Evolutionary conservation across 306 rosid species (phyloP).

Genomic region (Carpinus fangiana): DNA sequence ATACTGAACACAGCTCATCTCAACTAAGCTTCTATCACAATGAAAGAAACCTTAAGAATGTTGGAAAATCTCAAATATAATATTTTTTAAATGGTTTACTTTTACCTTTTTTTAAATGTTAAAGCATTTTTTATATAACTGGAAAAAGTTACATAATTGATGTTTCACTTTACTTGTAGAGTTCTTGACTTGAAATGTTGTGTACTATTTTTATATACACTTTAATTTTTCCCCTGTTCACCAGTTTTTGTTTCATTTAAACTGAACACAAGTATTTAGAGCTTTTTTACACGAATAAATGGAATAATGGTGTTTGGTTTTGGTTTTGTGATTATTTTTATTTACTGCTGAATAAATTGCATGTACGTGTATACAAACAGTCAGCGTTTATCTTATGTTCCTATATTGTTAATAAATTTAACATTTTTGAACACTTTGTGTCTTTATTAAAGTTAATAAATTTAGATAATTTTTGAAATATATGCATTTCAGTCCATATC

Average conservation of each 20-base stretch:
- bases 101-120: background rate
- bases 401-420: background rate
- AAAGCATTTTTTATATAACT: background rate
- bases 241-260: background rate
- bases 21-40: background rate
- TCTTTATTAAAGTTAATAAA: background rate
- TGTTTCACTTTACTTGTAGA: background rate
- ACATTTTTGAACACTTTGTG: background rate
- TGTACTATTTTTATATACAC: background rate
- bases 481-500: background rate
- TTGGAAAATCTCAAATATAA: background rate
- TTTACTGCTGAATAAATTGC: background rate
- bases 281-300: background rate
- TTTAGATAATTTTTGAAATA: background rate
- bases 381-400: too few species aligned
- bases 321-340: background rate
- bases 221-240: background rate
- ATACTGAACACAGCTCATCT: background rate
- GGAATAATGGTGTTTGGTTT: background rate
- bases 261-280: background rate
- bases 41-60: background rate
- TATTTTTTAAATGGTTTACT: background rate
- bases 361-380: background rate
- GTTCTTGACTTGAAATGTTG: background rate
- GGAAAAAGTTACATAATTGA: background rate